Conservation (phyloP, 202 grass and related monocot species). For the Eragrostis tef region DNA sequence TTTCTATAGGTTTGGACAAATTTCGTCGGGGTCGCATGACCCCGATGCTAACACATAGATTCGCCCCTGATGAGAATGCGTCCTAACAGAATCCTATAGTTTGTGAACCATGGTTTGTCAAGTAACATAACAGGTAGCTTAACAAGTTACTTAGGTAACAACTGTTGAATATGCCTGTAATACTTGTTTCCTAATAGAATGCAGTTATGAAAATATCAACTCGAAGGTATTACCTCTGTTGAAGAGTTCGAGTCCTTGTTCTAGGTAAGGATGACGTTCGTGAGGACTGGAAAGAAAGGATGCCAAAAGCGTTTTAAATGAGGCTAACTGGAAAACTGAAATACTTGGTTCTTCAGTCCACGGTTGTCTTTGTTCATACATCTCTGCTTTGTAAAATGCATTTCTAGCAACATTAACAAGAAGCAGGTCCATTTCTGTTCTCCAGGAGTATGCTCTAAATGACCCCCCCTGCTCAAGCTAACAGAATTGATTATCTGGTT, state of each 20-base stretch:
- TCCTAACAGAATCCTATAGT: background rate
- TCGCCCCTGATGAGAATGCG: background rate
- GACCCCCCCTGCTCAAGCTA: background rate
- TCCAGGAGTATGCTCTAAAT: background rate
- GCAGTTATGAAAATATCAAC: too few relatives aligned
- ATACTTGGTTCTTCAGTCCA: background rate
- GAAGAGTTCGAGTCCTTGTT: background rate
- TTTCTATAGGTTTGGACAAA: too few relatives aligned
- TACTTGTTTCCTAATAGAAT: background rate
- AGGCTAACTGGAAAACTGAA: slow-evolving; percentile 2
- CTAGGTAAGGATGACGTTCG: background rate
- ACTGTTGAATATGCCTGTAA: background rate
- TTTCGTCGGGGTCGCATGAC: too few relatives aligned
- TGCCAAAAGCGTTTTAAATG: background rate
- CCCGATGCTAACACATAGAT: background rate
- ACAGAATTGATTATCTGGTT: background rate
- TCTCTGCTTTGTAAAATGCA: background rate
- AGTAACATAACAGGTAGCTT: background rate
- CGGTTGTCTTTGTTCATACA: background rate
- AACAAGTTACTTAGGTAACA: background rate
- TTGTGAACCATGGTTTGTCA: background rate
- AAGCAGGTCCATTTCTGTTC: background rate
- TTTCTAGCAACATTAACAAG: background rate
- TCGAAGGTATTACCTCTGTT: background rate
- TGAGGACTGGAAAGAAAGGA: background rate